Conservation (phyloP, 1,284 basidiomycete genomes). For the Mycena sp. region DNA sequence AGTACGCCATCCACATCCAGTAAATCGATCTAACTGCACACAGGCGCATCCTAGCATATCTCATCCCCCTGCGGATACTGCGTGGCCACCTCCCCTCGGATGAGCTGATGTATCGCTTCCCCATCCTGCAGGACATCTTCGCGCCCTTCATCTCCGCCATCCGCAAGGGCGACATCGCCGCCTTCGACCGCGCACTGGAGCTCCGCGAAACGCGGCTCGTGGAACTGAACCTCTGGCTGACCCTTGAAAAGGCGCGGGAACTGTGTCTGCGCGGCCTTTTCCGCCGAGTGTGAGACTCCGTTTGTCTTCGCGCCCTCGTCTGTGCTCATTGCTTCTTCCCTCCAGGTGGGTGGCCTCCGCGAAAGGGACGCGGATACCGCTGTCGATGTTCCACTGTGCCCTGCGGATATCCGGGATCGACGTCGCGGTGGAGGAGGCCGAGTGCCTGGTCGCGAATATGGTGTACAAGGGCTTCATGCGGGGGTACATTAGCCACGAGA, state of each 20-base stretch:
- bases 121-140: conserved; percentile 79
- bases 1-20: conserved; percentile 60
- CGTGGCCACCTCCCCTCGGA: conserved; percentile 85
- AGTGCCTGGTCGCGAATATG: conserved; percentile 95
- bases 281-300: conserved; percentile 77
- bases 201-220: conserved; percentile 75
- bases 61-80: conserved; percentile 89
- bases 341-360: conserved; percentile 81
- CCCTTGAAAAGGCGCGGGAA: conserved; percentile 89
- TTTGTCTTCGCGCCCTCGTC: background rate
- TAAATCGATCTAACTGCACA: background rate
- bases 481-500: conserved; percentile 96
- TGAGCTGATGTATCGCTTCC: conserved; percentile 75
- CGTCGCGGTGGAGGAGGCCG: conserved; percentile 81
- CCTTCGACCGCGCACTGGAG: conserved; percentile 85
- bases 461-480: conserved; percentile 92
- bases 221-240: conserved; percentile 85
- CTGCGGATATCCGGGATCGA: conserved; percentile 70
- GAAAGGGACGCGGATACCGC: conserved; percentile 79
- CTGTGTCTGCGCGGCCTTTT: conserved; percentile 88
- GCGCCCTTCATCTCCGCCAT: conserved; percentile 85
- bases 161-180: conserved; percentile 76
- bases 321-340: background rate
- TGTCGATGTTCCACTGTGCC: conserved; percentile 80
- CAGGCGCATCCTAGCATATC: conserved; percentile 89